phyloP scores from a whole-genome alignment of 176 grass and related monocot genomes.

The Phragmites australis region DNA sequence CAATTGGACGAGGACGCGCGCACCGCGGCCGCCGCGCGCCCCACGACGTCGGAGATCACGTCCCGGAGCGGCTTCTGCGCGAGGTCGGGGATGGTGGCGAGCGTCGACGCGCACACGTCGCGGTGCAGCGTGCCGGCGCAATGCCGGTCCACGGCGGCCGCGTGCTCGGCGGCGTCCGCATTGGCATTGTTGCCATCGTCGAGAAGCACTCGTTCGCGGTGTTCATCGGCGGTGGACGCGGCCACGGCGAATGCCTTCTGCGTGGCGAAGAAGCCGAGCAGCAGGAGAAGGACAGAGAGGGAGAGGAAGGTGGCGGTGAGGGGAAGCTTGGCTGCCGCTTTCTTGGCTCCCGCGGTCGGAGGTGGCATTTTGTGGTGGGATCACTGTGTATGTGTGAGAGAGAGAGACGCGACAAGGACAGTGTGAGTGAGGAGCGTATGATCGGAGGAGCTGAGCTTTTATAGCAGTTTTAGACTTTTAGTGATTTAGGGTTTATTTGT shows the following conservation, averaged over 20 bases:
- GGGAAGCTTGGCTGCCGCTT: constrained; percentile 12
- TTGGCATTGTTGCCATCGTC: not conserved
- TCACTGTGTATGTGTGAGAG: not conserved
- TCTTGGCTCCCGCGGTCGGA: not conserved
- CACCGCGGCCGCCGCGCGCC: constrained; percentile 58
- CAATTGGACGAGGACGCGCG: constrained; percentile 58
- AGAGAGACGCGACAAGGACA: constrained; percentile 37
- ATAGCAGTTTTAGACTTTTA: constrained; percentile 1
- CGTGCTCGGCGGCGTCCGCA: not conserved
- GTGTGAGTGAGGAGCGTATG: not conserved
- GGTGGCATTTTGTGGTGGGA: constrained; percentile 40
- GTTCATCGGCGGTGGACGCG: not conserved
- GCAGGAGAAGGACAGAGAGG: constrained; percentile 27
- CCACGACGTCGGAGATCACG: constrained; percentile 57
- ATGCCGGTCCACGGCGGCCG: constrained; percentile 47
- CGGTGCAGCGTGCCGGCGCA: constrained; percentile 79
- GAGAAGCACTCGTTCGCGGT: not conserved
- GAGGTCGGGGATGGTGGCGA: constrained; percentile 39
- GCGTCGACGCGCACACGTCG: constrained; percentile 69
- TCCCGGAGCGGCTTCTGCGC: constrained; percentile 44
- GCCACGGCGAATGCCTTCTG: constrained; percentile 21
- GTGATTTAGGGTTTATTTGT: no score
- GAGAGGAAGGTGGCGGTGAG: not conserved
- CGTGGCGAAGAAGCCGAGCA: constrained; percentile 22
- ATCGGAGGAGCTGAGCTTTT: constrained; percentile 15